phyloP scores from a whole-genome alignment of 176 grass and related monocot species.

The Triticum turgidum region DNA sequence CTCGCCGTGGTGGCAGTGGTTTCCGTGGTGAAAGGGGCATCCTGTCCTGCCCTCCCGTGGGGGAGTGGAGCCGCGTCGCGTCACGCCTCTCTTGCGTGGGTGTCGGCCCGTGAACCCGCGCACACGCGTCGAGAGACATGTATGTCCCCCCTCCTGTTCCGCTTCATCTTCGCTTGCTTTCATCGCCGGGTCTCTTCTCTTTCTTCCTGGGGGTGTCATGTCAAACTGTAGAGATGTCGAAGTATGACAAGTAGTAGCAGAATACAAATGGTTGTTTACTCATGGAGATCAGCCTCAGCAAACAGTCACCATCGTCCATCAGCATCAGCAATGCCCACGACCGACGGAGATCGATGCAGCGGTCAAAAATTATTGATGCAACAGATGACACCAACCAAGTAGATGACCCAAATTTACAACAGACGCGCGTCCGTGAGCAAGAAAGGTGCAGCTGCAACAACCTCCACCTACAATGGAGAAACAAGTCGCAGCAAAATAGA shows the following conservation, averaged over 20 bases:
- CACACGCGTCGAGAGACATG: background rate
- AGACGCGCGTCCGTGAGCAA: background rate
- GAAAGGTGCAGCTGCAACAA: background rate
- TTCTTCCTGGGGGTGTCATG: background rate
- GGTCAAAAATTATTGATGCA: background rate
- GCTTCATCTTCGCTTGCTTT: background rate
- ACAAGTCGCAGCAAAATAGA: background rate
- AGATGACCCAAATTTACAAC: background rate
- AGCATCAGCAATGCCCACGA: background rate
- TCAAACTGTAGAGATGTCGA: background rate
- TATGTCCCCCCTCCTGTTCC: background rate
- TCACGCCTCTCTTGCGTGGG: background rate
- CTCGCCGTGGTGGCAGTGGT: conserved; percentile 3
- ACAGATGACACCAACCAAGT: background rate
- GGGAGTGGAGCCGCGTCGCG: background rate
- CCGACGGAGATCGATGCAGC: background rate
- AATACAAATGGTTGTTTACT: background rate
- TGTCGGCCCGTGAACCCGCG: background rate
- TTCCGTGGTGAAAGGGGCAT: conserved; percentile 23
- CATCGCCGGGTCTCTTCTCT: background rate
- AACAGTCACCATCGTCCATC: background rate
- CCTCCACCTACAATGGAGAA: background rate
- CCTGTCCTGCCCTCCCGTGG: background rate
- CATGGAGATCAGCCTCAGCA: background rate
- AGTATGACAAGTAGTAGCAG: background rate